Evolutionary conservation across 2,329 filamentous ascomycete species (phyloP).

Genomic region (Cercospora sp.): DNA sequence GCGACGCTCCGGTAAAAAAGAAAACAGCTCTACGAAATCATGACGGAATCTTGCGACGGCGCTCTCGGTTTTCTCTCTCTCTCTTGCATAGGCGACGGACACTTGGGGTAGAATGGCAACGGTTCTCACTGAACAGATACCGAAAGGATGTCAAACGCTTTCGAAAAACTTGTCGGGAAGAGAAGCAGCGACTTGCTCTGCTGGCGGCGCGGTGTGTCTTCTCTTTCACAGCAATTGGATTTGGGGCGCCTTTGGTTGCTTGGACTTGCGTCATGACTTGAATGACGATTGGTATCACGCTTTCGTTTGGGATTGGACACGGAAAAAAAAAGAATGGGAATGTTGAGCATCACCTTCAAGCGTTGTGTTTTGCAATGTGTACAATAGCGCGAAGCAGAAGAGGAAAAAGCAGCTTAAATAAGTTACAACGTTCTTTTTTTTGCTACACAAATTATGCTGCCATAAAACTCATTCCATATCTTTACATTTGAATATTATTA

Average conservation of each 20-base stretch:
- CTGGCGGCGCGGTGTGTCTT: slow-evolving; percentile 3
- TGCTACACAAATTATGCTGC: background rate
- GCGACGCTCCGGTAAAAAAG: background rate
- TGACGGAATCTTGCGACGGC: background rate
- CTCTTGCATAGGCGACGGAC: background rate
- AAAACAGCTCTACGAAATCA: background rate
- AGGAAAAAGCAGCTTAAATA: background rate
- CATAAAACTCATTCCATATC: background rate
- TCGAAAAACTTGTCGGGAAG: background rate
- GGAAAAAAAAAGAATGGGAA: background rate
- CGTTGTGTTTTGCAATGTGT: background rate
- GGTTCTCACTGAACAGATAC: background rate
- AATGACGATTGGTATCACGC: background rate
- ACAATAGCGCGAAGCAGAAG: background rate
- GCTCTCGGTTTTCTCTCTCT: background rate
- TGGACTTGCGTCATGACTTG: background rate
- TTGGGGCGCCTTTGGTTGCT: background rate
- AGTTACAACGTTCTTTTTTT: background rate
- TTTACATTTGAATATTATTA: background rate
- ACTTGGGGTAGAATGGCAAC: background rate
- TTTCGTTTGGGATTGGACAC: no score
- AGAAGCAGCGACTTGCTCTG: slow-evolving; percentile 7
- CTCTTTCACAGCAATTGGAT: background rate
- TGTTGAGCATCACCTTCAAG: background rate
- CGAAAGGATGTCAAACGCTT: background rate